A percentile compares a stretch with the other conserved stretches of the same genome.
phyloP scores from a whole-genome alignment of 1,284 basidiomycete genomes.

The Puccinia coronata region DNA sequence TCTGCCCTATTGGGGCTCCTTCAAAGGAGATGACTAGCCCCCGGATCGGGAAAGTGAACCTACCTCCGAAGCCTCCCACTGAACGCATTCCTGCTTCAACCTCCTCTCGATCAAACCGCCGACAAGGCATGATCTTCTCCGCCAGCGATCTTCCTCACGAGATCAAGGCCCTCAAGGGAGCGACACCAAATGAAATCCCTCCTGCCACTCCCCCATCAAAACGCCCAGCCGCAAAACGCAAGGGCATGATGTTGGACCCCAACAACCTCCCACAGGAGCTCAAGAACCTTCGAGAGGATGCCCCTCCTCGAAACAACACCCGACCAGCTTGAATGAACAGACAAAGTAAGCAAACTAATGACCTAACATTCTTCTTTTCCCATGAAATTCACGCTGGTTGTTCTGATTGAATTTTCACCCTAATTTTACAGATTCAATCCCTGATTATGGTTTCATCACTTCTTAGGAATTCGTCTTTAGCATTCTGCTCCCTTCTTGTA shows the following conservation, averaged over 20 bases:
- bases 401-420: background rate
- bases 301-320: background rate
- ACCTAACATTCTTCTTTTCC: background rate
- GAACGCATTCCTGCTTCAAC: too few relatives aligned
- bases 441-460: background rate
- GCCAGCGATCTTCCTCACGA: background rate
- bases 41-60: too few relatives aligned
- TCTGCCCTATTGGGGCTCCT: conserved; percentile 7
- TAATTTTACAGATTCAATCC: background rate
- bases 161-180: background rate
- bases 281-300: background rate
- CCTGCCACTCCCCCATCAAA: background rate
- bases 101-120: too few relatives aligned
- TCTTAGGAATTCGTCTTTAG: background rate
- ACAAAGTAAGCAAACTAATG: background rate
- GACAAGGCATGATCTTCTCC: background rate
- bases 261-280: conserved; percentile 1
- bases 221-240: background rate
- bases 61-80: background rate
- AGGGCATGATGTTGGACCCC: background rate
- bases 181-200: background rate
- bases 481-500: too few relatives aligned
- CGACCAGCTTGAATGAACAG: background rate
- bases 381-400: background rate
- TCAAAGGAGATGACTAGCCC: background rate